Evolutionary conservation across 345 rosid species (phyloP).

Genomic region (Hibiscus mutabilis): DNA sequence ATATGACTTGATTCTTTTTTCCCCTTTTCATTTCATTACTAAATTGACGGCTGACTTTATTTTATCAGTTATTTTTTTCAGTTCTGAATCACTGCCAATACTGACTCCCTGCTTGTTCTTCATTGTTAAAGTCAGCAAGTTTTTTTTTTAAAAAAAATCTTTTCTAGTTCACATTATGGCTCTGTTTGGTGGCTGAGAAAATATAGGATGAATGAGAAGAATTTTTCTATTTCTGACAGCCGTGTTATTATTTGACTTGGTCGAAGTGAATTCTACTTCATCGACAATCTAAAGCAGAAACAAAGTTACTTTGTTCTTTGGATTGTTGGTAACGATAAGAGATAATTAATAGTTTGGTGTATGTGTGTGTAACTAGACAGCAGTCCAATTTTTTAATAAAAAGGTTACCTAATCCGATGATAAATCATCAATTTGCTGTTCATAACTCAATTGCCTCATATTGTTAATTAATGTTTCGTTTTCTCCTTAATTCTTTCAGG

Average conservation of each 20-base stretch:
- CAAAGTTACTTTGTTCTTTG: not conserved
- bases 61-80: not conserved
- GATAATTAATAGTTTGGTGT: slow-evolving; percentile 1
- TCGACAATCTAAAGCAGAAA: not conserved
- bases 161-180: not conserved
- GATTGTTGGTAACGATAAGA: not conserved
- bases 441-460: slow-evolving; percentile 8
- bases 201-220: not conserved
- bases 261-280: not conserved
- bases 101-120: not conserved
- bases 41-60: not conserved
- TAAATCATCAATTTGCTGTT: not conserved
- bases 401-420: slow-evolving; percentile 1
- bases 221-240: not conserved
- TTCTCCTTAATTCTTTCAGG: not conserved
- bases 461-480: not conserved
- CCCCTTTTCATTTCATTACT: not conserved
- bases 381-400: not conserved
- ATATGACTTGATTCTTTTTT: not conserved
- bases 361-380: not conserved
- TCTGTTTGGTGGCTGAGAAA: slow-evolving; percentile 14
- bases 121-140: not conserved
- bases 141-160: not conserved
- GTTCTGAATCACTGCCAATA: not conserved
- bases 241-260: not conserved